Base-by-base conservation (phyloP, 2,329 filamentous ascomycete genomes). In the Botryosphaeria dothidea region DNA sequence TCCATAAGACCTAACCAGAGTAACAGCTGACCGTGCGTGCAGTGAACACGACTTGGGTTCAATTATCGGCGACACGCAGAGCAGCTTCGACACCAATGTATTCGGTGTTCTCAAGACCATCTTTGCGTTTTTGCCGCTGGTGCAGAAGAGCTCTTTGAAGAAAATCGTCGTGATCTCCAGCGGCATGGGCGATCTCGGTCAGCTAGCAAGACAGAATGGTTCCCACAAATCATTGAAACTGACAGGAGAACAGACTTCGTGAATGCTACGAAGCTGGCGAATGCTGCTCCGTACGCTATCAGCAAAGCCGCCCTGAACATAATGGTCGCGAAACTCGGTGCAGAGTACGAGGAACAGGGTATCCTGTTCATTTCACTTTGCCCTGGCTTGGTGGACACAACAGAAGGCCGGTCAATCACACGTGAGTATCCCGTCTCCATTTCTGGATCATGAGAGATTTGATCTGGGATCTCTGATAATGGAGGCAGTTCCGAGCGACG, bases 301-400 rank as follows among this genome's bases (percentile, higher is more conserved):
- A 82, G 77, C 71, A 86, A 87, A 71, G 84, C 80, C 0, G 86
- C 82, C 0, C 19, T 84, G 46, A 88, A 88, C 68, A 72, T 82
- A 17, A 76, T 80, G 1, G 73, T 85, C 1, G 82, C 82, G 67
- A 88, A 88, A 73, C 73, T 69, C 66, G 69, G 45, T 23, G 69
- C 67, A 0, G 74, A 83, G 67, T 84, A 84, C 66, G 77, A 75
- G 52, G 75, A 80, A 34, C 76, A 86, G 0, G 84, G 83, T 0
- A 77, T 88, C 0, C 70, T 86, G 0, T 84, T 87, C 71, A 66
- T 88, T 66, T 75, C 74, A 8, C 71, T 88, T 9, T 81, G 78
- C 17, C 86, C 85, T 0, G 85, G 85, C 0, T 17, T 84, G 0
- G 84, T 88, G 0, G 79, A 82, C 0, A 45, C 41, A 3, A 6